Percentiles rank a stretch among this genome's conserved stretches.
Evolutionary conservation across 75 land plant genomes (phyloP).

Genomic region (Cryptomeria japonica): DNA sequence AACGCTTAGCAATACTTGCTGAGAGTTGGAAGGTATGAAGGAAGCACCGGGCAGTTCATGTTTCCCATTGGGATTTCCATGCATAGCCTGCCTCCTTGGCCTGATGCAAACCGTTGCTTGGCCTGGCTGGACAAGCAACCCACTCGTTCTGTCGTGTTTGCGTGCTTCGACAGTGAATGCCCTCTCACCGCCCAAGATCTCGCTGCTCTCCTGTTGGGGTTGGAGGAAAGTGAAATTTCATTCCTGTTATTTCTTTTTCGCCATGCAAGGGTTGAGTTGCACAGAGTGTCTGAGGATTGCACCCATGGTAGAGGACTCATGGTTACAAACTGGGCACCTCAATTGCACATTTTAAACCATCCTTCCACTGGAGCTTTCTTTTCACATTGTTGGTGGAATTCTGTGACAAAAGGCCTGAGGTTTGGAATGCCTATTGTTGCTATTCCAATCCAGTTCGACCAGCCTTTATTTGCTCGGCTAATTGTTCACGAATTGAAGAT

Average conservation of each 20-base stretch:
- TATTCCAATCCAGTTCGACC: neutral
- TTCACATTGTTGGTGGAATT: constrained; percentile 10
- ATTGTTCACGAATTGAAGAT: neutral
- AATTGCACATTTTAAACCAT: neutral
- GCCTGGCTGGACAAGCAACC: constrained; percentile 23
- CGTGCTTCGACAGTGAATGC: constrained; percentile 26
- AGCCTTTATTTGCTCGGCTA: neutral
- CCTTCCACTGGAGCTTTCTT: no score
- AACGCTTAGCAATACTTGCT: neutral
- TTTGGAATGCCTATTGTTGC: neutral
- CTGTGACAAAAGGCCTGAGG: neutral
- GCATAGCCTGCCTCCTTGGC: neutral
- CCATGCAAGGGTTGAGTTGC: no score
- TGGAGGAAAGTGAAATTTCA: no score
- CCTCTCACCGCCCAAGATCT: neutral
- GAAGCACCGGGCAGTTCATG: neutral
- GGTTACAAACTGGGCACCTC: neutral
- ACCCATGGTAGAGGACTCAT: constrained; percentile 1
- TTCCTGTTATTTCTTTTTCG: no score
- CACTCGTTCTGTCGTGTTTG: constrained; percentile 9
- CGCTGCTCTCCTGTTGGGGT: no score
- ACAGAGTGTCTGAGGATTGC: no score
- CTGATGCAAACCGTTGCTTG: neutral
- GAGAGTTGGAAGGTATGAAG: neutral
- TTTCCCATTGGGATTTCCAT: neutral